A percentile compares a stretch with the other conserved stretches of the same genome.
phyloP scores from a whole-genome alignment of 208 protist genomes.

The Trypanosoma congolense region DNA sequence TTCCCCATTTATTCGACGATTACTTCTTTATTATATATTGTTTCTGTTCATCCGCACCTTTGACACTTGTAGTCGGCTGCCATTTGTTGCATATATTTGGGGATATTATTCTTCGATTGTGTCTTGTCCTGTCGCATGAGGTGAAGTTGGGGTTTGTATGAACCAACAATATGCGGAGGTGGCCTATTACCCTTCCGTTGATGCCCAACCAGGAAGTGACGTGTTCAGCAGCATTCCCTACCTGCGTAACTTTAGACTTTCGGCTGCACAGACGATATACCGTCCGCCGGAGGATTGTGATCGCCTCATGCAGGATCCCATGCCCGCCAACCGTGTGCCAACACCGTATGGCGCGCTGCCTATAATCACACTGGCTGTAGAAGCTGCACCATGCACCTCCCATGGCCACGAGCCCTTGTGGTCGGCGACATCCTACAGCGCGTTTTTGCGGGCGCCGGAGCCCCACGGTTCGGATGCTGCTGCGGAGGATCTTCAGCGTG shows the following conservation, averaged over 20 bases:
- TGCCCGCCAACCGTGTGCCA: conserved; percentile 22
- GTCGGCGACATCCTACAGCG: not conserved
- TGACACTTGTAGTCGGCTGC: too few relatives aligned
- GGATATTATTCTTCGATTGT: too few relatives aligned
- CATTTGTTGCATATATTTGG: too few relatives aligned
- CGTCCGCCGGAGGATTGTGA: conserved; percentile 46
- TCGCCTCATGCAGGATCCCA: conserved; percentile 38
- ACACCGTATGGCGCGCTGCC: conserved; percentile 32
- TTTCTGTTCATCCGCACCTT: too few relatives aligned
- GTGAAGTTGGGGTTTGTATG: conserved; percentile 1
- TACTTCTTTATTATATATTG: too few relatives aligned
- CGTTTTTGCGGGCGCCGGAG: conserved; percentile 30
- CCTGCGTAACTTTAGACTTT: conserved; percentile 27
- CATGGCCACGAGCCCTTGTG: conserved; percentile 3
- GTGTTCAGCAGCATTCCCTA: conserved; percentile 35
- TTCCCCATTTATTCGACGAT: too few relatives aligned
- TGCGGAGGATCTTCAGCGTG: conserved; percentile 28
- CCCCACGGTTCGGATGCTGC: conserved; percentile 46
- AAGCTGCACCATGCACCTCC: conserved; percentile 18
- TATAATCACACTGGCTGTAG: conserved; percentile 36
- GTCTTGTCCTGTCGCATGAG: not conserved
- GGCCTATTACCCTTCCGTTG: conserved; percentile 17
- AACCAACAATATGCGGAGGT: conserved; percentile 7
- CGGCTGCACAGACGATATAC: conserved; percentile 38
- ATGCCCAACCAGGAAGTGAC: conserved; percentile 1